phyloP scores from a whole-genome alignment of 176 grass and related monocot species.

The Chrysopogon serrulatus region DNA sequence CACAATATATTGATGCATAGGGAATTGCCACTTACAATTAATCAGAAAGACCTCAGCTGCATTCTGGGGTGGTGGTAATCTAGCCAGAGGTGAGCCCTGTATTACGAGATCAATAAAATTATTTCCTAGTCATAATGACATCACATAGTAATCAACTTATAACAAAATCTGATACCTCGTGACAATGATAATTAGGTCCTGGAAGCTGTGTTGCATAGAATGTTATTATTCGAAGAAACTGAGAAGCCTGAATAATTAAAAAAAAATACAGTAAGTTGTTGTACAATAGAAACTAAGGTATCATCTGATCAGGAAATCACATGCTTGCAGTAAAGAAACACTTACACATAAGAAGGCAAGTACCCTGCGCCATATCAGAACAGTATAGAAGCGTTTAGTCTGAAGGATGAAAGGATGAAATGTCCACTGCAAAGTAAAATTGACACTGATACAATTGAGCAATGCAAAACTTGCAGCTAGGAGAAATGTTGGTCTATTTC shows the following conservation, averaged over 20 bases:
- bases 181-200: slow-evolving; percentile 91
- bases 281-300: neutral
- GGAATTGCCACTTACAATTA: slow-evolving; percentile 49
- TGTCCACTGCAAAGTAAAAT: slow-evolving; percentile 64
- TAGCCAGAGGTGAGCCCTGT: slow-evolving; percentile 75
- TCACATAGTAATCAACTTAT: neutral
- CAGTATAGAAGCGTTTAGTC: slow-evolving; percentile 81
- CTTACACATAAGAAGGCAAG: slow-evolving; percentile 87
- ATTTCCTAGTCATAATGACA: neutral
- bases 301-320: neutral
- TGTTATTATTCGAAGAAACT: slow-evolving; percentile 75
- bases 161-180: slow-evolving; percentile 44
- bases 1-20: neutral
- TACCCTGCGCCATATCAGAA: slow-evolving; percentile 78
- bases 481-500: neutral
- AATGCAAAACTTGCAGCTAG: neutral
- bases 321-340: neutral
- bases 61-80: slow-evolving; percentile 65
- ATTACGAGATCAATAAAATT: neutral
- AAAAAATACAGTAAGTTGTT: neutral
- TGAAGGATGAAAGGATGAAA: slow-evolving; percentile 86
- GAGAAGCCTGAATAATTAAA: slow-evolving; percentile 59
- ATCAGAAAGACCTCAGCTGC: slow-evolving; percentile 61
- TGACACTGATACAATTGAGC: neutral
- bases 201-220: slow-evolving; percentile 94